Evolutionary conservation across 495 filamentous ascomycete genomes (phyloP).

Genomic region (Cercophora newfieldiana): DNA sequence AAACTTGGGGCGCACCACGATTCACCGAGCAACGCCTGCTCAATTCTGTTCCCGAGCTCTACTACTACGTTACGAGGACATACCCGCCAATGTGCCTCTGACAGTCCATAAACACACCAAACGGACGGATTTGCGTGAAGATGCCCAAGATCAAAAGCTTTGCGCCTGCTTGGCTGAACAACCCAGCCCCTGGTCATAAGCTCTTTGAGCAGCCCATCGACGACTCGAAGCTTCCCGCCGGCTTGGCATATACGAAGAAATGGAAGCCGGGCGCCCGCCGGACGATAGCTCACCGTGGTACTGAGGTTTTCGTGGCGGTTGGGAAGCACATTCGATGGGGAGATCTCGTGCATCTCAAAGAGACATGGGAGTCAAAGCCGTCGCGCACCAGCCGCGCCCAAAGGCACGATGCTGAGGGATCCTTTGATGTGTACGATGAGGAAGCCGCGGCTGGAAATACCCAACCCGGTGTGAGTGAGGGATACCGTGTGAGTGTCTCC

Average conservation of each 20-base stretch:
- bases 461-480: constrained; percentile 35
- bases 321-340: constrained; percentile 88
- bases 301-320: constrained; percentile 79
- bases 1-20: constrained; percentile 2
- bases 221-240: constrained; percentile 24
- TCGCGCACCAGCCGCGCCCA: constrained; percentile 29
- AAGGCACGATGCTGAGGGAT: constrained; percentile 33
- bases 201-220: constrained; percentile 58
- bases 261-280: constrained; percentile 56
- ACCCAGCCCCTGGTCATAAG: constrained; percentile 69
- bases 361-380: constrained; percentile 57
- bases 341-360: constrained; percentile 71
- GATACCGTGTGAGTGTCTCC: constrained; percentile 45
- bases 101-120: neutral
- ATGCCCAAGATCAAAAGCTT: constrained; percentile 84
- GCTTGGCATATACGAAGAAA: constrained; percentile 38
- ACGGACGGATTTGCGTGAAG: neutral
- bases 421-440: constrained; percentile 36
- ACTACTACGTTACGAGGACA: neutral
- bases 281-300: constrained; percentile 71
- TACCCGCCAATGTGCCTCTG: neutral
- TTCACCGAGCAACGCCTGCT: neutral
- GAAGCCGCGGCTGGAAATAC: constrained; percentile 27
- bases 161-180: constrained; percentile 78
- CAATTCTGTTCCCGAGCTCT: neutral